Evolutionary conservation across 169 alveolate species (phyloP).

Genomic region (Cryptosporidium felis): DNA sequence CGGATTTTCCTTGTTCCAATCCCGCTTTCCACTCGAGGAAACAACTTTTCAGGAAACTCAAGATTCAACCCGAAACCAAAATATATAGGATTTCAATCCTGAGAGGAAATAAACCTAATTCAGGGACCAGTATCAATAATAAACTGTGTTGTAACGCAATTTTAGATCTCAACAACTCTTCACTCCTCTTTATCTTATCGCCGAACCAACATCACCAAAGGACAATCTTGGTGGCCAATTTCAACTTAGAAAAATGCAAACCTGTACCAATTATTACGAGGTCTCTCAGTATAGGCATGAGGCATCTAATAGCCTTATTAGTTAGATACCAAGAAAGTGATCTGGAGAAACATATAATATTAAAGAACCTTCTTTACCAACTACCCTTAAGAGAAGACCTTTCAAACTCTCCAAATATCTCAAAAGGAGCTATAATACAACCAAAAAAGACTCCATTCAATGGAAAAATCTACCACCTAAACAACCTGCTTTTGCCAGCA

Average conservation of each 20-base stretch:
- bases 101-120: conserved; percentile 22
- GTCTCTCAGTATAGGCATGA: conserved; percentile 5
- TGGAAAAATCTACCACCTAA: conserved; percentile 4
- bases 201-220: no score
- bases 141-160: no score
- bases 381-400: conserved; percentile 56
- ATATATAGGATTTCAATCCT: conserved; percentile 6
- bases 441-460: background rate
- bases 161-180: no score
- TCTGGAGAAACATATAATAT: background rate
- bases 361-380: conserved; percentile 34
- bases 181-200: no score
- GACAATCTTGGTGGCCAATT: background rate
- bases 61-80: background rate
- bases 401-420: conserved; percentile 27
- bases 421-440: conserved; percentile 54
- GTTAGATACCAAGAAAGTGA: conserved; percentile 24
- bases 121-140: no score
- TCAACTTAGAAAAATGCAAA: conserved; percentile 7
- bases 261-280: conserved; percentile 55
- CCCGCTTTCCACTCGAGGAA: no score
- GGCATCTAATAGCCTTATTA: conserved; percentile 40
- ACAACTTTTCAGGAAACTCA: no score
- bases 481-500: conserved; percentile 33
- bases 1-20: no score